Conservation (phyloP, 108 stramenopile genomes). For the Skeletonema costatum region DNA sequence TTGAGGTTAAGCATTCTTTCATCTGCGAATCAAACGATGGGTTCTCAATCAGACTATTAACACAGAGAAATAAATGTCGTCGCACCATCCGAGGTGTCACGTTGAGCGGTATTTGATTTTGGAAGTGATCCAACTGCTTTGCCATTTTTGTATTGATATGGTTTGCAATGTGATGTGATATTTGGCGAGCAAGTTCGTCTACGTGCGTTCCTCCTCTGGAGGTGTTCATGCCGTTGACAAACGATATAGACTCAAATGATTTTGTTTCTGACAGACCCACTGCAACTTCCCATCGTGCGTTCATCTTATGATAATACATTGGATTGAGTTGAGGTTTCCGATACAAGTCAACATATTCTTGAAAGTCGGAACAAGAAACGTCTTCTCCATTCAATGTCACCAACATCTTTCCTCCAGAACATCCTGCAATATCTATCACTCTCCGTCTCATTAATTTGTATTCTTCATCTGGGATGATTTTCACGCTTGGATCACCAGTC, state of each 20-base stretch:
- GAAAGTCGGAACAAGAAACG: constrained; percentile 39
- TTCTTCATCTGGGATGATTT: constrained; percentile 59
- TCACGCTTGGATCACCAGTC: constrained; percentile 28
- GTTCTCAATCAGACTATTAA: constrained; percentile 96
- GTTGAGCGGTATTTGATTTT: constrained; percentile 11
- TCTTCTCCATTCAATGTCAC: constrained; percentile 68
- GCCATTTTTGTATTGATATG: constrained; percentile 59
- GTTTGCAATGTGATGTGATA: constrained; percentile 72
- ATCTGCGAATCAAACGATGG: constrained; percentile 98
- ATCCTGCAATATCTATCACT: constrained; percentile 89
- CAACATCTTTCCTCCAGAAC: constrained; percentile 66
- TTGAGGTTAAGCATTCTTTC: constrained; percentile 95
- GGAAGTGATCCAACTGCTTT: constrained; percentile 28
- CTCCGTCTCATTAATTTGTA: constrained; percentile 83
- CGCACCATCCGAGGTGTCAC: constrained; percentile 76
- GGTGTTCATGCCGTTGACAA: constrained; percentile 93
- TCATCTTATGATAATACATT: constrained; percentile 44
- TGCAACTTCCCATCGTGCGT: constrained; percentile 71
- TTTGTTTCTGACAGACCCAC: constrained; percentile 63
- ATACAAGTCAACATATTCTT: constrained; percentile 52
- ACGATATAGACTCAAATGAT: constrained; percentile 71
- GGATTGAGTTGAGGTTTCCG: constrained; percentile 26
- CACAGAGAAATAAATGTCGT: constrained; percentile 90
- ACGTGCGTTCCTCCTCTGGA: constrained; percentile 90
- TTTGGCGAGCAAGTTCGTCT: constrained; percentile 68